Evolutionary conservation across 116 monocot species (phyloP).

Genomic region (Zostera marina): DNA sequence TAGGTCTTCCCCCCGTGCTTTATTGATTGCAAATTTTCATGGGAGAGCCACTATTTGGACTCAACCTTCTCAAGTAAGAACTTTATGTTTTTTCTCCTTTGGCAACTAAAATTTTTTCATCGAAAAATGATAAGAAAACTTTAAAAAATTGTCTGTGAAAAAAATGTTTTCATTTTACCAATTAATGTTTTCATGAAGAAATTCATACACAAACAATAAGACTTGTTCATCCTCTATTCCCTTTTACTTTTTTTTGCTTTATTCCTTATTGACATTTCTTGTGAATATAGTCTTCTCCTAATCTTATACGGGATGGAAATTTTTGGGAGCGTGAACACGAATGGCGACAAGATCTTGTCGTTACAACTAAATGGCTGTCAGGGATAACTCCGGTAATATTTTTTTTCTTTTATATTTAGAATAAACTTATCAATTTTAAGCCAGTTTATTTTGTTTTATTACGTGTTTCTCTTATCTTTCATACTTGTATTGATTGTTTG

Average conservation of each 20-base stretch:
- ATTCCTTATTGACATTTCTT: not conserved
- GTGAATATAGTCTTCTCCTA: constrained; percentile 54
- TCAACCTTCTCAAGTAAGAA: constrained; percentile 74
- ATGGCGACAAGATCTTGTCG: constrained; percentile 98
- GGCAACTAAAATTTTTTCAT: not conserved
- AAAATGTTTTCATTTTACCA: not conserved
- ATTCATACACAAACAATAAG: no score
- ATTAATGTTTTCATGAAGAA: no score
- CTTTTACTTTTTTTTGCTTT: not conserved
- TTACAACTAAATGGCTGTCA: constrained; percentile 96
- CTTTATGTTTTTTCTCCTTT: not conserved
- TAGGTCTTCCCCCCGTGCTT: constrained; percentile 77
- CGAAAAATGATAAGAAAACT: not conserved
- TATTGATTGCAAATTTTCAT: constrained; percentile 91
- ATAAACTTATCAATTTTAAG: not conserved
- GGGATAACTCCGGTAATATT: constrained; percentile 64
- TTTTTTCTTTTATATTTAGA: not conserved
- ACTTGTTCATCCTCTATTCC: no score
- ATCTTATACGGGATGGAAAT: constrained; percentile 87
- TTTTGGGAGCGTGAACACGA: constrained; percentile 82
- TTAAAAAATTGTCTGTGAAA: not conserved
- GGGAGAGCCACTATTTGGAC: constrained; percentile 94
- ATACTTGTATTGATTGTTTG: no score
- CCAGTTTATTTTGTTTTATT: not conserved
- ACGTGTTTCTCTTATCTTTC: not conserved